phyloP scores from a whole-genome alignment of 805 yeast genomes.

The Hemisphaericaspora nanyangensis region DNA sequence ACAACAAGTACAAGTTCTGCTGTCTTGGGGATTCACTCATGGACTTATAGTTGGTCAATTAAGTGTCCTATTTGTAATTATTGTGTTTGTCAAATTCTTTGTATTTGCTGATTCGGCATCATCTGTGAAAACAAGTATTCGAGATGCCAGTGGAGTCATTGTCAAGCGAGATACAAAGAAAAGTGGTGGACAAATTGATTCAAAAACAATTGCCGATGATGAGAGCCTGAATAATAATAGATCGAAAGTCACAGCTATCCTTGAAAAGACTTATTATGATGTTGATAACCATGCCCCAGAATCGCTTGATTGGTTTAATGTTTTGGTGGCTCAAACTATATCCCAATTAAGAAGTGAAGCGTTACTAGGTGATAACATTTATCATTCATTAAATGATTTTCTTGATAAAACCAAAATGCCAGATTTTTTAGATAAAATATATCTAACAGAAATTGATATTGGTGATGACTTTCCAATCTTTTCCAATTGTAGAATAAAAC shows the following conservation, averaged over 20 bases:
- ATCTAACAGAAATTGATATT: slow-evolving; percentile 81
- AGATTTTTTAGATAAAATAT: slow-evolving; percentile 72
- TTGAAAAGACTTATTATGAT: slow-evolving; percentile 90
- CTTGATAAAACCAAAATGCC: slow-evolving; percentile 64
- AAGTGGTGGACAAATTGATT: slow-evolving; percentile 9
- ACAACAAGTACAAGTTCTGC: slow-evolving; percentile 3
- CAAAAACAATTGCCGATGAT: slow-evolving; percentile 15
- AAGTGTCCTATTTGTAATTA: slow-evolving; percentile 60
- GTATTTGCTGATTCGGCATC: slow-evolving; percentile 66
- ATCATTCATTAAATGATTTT: slow-evolving; percentile 70
- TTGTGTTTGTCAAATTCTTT: slow-evolving; percentile 68
- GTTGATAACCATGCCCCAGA: slow-evolving; percentile 85
- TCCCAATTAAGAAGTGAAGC: slow-evolving; percentile 90
- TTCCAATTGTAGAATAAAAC: slow-evolving; percentile 82
- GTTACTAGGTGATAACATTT: slow-evolving; percentile 73
- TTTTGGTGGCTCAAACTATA: slow-evolving; percentile 84
- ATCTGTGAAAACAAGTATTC: slow-evolving; percentile 20
- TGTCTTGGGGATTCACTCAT: slow-evolving; percentile 66
- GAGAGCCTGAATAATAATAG: slow-evolving; percentile 10
- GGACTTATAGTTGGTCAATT: slow-evolving; percentile 73
- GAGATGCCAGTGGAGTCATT: slow-evolving; percentile 29
- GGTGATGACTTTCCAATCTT: slow-evolving; percentile 96
- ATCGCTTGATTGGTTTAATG: slow-evolving; percentile 96
- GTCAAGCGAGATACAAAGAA: slow-evolving; percentile 28
- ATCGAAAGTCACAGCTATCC: slow-evolving; percentile 41